Evolutionary conservation across 179 eudicot genomes (phyloP), one percentile per base, ranked within the genome.

Genomic region (Amaranthus tricolor): DNA sequence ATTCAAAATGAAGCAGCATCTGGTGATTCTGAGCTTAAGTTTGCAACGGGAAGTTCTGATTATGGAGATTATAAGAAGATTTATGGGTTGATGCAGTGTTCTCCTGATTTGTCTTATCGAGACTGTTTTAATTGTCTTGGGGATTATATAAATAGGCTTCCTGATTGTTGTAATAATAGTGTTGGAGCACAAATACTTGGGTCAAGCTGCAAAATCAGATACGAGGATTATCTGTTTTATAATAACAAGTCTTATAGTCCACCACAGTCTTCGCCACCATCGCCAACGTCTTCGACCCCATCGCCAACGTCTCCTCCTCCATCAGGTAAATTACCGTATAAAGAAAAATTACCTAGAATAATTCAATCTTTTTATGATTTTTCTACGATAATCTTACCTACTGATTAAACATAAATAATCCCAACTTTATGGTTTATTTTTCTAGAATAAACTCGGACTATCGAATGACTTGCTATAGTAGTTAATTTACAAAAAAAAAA

Each of bases 51-150:
- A 24, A 14, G 65, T 6, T 61, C 45, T 1, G 71, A 44, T 11
- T 77, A 51, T 1, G 10, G 65, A 0, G 62, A n/a, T 14, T 21
- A 52, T 4, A 11, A 15, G 15, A 74, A 31, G 6, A 21, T 85
- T 15, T 77, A 73, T 50, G 83, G 64, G 20, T 66, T 76, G 13
- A 62, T 70, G 76, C 88, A 85, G 77, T 85, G 88, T 52, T 79
- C 76, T 9, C 88, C 86, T 0, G 82, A 85, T 79, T 74, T 83
- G 48, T 59, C 74, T 2, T 31, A 20, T 14, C 2, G 7, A 3
- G 72, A 51, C 21, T 86, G 89, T 66, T 66, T 19, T 8, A 76
- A 62, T 16, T 83, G 86, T 75, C 53, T 83, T 5, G 73, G 62
- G 2, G 40, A 6, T 48, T 61, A 65, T 0, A 62, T 81, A 13